phyloP scores from a whole-genome alignment of 495 filamentous ascomycete species.

The Parmelia sp. region DNA sequence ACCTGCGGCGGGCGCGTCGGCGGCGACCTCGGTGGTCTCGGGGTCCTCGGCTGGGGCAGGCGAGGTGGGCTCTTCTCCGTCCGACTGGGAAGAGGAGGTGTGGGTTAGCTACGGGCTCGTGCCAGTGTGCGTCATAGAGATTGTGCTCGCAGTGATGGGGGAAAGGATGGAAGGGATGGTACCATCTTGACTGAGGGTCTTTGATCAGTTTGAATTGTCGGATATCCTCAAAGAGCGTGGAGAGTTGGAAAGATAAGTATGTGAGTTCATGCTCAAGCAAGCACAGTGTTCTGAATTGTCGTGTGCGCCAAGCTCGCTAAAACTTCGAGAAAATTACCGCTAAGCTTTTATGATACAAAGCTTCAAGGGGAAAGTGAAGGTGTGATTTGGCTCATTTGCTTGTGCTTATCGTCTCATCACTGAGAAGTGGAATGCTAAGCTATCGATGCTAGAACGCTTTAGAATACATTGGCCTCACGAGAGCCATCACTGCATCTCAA shows the following conservation, averaged over 20 bases:
- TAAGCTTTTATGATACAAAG: neutral
- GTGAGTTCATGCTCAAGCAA: conserved; percentile 4
- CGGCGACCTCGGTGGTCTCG: conserved; percentile 82
- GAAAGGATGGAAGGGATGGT: conserved; percentile 6
- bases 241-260: conserved; percentile 4
- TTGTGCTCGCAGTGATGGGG: neutral
- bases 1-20: conserved; percentile 71
- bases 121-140: conserved; percentile 1
- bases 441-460: conserved; percentile 6
- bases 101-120: conserved; percentile 15
- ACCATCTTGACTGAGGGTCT: conserved; percentile 36
- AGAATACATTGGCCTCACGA: neutral
- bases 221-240: conserved; percentile 58
- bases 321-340: conserved; percentile 18
- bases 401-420: neutral
- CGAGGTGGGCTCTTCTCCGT: conserved; percentile 81
- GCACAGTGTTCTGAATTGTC: conserved; percentile 11
- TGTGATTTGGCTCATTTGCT: neutral
- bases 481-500: conserved; percentile 43
- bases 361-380: neutral
- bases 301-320: conserved; percentile 23
- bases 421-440: neutral
- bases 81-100: conserved; percentile 45
- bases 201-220: conserved; percentile 43
- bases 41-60: conserved; percentile 52